Evolutionary conservation across 177 flowering plant species (phyloP).

Genomic region (Vitis hybrid): DNA sequence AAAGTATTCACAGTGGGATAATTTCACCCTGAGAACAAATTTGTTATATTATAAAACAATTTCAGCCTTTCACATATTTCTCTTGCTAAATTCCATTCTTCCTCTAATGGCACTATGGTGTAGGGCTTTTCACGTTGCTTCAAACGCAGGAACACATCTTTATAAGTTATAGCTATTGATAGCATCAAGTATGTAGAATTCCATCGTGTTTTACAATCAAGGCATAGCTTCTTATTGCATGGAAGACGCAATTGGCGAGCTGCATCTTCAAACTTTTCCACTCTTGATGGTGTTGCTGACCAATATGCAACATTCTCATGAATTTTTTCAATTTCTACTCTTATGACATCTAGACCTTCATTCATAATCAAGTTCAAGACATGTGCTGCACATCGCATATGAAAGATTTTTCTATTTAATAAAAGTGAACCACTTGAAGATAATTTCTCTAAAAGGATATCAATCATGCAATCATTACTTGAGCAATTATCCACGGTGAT

Average conservation of each 20-base stretch:
- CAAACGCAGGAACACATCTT: too few species aligned
- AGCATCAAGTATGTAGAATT: slow-evolving; percentile 9
- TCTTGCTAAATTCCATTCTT: slow-evolving; percentile 6
- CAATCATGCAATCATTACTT: not conserved
- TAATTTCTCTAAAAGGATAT: not conserved
- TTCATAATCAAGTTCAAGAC: not conserved
- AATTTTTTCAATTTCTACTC: not conserved
- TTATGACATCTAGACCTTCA: too few species aligned
- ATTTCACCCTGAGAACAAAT: too few species aligned
- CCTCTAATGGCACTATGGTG: not conserved
- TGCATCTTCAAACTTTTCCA: not conserved
- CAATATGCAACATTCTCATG: slow-evolving; percentile 6
- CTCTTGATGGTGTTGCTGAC: slow-evolving; percentile 9
- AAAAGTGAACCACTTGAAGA: not conserved
- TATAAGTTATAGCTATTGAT: slow-evolving; percentile 1
- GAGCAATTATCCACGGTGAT: slow-evolving; percentile 6
- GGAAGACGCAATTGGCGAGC: not conserved
- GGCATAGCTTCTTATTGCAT: not conserved
- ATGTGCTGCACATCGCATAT: slow-evolving; percentile 8
- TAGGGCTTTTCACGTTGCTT: not conserved
- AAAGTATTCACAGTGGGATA: not conserved
- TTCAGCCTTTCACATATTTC: slow-evolving; percentile 15
- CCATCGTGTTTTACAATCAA: slow-evolving; percentile 6
- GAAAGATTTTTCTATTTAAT: not conserved
- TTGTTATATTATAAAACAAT: not conserved